Evolutionary conservation across 2,329 filamentous ascomycete genomes (phyloP).

Genomic region (Verticillium klebahnii): DNA sequence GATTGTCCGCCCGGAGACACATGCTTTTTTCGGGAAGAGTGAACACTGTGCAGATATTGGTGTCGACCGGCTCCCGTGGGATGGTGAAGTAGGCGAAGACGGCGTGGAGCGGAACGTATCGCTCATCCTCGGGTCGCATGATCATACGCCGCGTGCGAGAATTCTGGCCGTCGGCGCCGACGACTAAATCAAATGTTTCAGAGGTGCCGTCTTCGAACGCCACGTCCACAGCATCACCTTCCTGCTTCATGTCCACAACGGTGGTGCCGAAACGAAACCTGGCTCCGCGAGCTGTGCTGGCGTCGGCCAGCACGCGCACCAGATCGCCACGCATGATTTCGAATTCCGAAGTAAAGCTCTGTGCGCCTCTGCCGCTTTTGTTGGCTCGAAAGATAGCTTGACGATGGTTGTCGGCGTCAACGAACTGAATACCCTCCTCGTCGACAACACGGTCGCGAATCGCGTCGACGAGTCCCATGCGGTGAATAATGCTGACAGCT

Average conservation of each 20-base stretch:
- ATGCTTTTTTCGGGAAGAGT: slow-evolving; percentile 2
- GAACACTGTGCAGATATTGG: slow-evolving; percentile 7
- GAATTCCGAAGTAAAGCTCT: slow-evolving; percentile 48
- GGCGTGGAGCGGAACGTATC: slow-evolving; percentile 20
- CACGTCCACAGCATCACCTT: slow-evolving; percentile 27
- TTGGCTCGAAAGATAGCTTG: slow-evolving; percentile 35
- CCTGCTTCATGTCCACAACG: slow-evolving; percentile 23
- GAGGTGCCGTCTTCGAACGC: slow-evolving; percentile 36
- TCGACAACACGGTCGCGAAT: slow-evolving; percentile 32
- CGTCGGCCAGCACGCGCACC: slow-evolving; percentile 43
- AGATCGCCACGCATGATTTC: slow-evolving; percentile 58
- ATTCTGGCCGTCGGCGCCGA: slow-evolving; percentile 51
- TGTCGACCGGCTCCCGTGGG: slow-evolving; percentile 15
- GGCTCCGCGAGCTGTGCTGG: slow-evolving; percentile 19
- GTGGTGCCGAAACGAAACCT: slow-evolving; percentile 21
- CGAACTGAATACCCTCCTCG: slow-evolving; percentile 42
- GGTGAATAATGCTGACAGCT: slow-evolving; percentile 31
- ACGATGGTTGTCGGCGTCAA: slow-evolving; percentile 32
- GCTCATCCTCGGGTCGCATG: slow-evolving; percentile 18
- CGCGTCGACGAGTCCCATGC: slow-evolving; percentile 32
- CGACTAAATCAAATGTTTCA: slow-evolving; percentile 43
- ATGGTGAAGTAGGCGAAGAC: slow-evolving; percentile 28
- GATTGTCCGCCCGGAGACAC: slow-evolving; percentile 8
- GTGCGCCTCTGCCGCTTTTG: slow-evolving; percentile 33
- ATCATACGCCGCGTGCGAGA: slow-evolving; percentile 42